phyloP scores from a whole-genome alignment of 805 yeast species.

The Grigorovia humatica region DNA sequence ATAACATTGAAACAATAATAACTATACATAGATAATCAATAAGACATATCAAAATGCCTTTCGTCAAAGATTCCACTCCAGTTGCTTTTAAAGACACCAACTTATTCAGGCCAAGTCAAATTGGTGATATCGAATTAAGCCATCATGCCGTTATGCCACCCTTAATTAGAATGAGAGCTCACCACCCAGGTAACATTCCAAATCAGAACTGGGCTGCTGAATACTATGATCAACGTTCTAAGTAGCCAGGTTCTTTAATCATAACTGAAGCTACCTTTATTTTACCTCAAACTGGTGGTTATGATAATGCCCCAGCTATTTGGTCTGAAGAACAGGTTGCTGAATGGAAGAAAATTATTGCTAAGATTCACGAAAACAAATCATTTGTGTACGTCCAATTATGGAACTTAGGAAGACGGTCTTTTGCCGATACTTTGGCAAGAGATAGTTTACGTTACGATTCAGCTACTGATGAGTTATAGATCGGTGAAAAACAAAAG shows the following conservation, averaged over 20 bases:
- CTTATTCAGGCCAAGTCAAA: constrained; percentile 35
- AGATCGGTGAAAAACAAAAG: constrained; percentile 28
- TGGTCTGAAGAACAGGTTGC: constrained; percentile 37
- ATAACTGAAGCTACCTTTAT: constrained; percentile 51
- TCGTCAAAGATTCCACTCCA: constrained; percentile 19
- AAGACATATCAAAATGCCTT: constrained; percentile 6
- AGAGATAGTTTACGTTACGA: constrained; percentile 30
- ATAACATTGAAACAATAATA: too few relatives aligned
- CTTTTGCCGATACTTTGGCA: constrained; percentile 29
- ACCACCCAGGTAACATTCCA: constrained; percentile 30
- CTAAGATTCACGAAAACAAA: constrained; percentile 40
- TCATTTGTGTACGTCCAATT: constrained; percentile 40
- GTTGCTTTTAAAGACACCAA: constrained; percentile 27
- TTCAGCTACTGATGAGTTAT: constrained; percentile 32
- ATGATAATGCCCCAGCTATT: constrained; percentile 40
- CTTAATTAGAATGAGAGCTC: constrained; percentile 35
- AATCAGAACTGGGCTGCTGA: constrained; percentile 35
- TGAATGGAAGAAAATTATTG: constrained; percentile 41
- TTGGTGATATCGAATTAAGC: constrained; percentile 30
- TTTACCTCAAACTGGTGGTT: constrained; percentile 34
- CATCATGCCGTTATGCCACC: constrained; percentile 37
- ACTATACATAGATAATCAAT: too few relatives aligned
- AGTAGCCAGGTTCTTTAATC: constrained; percentile 47
- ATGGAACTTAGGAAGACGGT: constrained; percentile 40
- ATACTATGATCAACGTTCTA: constrained; percentile 48